phyloP scores from a whole-genome alignment of 1,139 yeast species.

The Petasospora fabianii region DNA sequence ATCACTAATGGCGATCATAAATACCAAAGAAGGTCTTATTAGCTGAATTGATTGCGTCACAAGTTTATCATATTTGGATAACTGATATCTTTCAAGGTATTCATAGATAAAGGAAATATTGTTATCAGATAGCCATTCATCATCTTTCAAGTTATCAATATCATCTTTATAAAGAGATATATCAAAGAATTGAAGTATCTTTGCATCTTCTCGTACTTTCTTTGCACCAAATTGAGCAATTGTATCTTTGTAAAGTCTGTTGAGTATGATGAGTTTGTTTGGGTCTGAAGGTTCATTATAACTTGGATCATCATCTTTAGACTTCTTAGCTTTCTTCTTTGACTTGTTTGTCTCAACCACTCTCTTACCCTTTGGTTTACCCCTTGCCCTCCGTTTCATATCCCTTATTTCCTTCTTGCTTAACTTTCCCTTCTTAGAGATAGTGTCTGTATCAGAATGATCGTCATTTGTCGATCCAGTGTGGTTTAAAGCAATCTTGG shows the following conservation, averaged over 20 bases:
- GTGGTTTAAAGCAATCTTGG: conserved; percentile 18
- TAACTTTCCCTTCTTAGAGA: conserved; percentile 3
- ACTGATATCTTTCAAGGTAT: conserved; percentile 41
- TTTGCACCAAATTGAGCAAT: conserved; percentile 10
- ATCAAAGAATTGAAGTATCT: conserved; percentile 34
- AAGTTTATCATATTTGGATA: conserved; percentile 19
- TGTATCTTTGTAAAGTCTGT: conserved; percentile 15
- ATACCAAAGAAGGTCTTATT: conserved; percentile 40
- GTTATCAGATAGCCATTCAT: conserved; percentile 74
- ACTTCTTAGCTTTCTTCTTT: conserved; percentile 9
- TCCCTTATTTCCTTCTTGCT: conserved; percentile 4
- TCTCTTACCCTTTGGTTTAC: neutral
- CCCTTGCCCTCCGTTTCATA: conserved; percentile 8
- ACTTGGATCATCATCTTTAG: conserved; percentile 8
- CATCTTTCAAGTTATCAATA: conserved; percentile 41
- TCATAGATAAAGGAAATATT: conserved; percentile 64
- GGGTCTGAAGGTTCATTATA: conserved; percentile 21
- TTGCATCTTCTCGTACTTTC: conserved; percentile 17
- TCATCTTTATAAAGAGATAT: conserved; percentile 45
- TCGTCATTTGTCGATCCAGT: neutral
- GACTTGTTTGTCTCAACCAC: neutral
- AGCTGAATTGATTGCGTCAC: conserved; percentile 28
- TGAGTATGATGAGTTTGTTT: conserved; percentile 14
- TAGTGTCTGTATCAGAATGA: neutral
- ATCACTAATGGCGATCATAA: conserved; percentile 29